Percentiles rank a stretch among this genome's conserved stretches.
Conservation (phyloP, 2,329 filamentous ascomycete species). For the Chrysosporium keratinophilum region DNA sequence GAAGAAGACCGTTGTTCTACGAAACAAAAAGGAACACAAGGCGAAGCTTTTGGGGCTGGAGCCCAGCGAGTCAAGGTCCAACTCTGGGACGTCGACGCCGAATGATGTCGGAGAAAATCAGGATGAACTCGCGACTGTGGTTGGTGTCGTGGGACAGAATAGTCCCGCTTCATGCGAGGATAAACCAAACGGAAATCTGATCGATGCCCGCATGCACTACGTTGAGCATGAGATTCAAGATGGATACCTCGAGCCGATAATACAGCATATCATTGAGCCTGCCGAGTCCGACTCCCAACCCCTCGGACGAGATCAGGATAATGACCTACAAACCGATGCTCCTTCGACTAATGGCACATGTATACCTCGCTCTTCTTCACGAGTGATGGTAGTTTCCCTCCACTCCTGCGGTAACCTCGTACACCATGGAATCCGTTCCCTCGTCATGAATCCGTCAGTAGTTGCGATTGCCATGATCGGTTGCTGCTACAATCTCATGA, state of each 20-base stretch:
- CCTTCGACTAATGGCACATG: neutral
- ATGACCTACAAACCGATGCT: neutral
- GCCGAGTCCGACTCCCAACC: constrained; percentile 5
- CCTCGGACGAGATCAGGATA: neutral
- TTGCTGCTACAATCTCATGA: constrained; percentile 95
- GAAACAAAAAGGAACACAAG: constrained; percentile 61
- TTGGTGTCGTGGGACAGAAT: constrained; percentile 1
- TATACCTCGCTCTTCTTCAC: constrained; percentile 26
- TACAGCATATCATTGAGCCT: constrained; percentile 27
- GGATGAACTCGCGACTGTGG: constrained; percentile 8
- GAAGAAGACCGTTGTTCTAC: constrained; percentile 59
- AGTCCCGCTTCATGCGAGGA: neutral
- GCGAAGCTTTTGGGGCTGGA: constrained; percentile 9
- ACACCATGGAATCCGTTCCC: constrained; percentile 80
- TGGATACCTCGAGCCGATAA: constrained; percentile 34
- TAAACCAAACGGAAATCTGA: neutral
- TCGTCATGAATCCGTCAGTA: constrained; percentile 73
- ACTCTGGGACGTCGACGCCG: constrained; percentile 7
- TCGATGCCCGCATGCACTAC: constrained; percentile 32
- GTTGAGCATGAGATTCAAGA: constrained; percentile 38
- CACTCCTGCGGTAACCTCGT: constrained; percentile 98
- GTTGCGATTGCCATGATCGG: constrained; percentile 90
- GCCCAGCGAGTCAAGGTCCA: neutral
- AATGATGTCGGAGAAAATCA: constrained; percentile 9
- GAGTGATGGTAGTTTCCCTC: constrained; percentile 80